phyloP scores from a whole-genome alignment of 106 monocot species.

The Hemerocallis citrina region DNA sequence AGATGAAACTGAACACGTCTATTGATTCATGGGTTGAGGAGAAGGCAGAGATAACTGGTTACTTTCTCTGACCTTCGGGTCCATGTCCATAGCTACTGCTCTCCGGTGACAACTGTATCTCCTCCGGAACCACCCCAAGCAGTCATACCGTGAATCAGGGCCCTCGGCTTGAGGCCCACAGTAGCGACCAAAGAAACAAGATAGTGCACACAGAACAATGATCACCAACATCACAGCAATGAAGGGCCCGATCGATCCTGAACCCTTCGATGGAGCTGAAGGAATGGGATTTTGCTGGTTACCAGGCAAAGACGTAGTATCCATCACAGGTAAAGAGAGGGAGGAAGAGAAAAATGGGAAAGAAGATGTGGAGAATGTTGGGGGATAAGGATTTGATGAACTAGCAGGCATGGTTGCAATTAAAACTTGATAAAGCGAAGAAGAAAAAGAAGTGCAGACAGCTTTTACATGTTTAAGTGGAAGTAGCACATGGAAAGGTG shows the following conservation, averaged over 20 bases:
- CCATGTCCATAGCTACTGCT: not conserved
- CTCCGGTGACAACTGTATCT: not conserved
- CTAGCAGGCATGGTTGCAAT: not conserved
- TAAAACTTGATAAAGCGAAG: not conserved
- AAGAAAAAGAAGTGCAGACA: not conserved
- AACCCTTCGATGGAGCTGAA: not conserved
- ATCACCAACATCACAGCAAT: slow-evolving; percentile 30
- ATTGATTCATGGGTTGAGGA: not conserved
- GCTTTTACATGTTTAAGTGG: slow-evolving; percentile 6
- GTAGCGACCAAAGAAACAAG: not conserved
- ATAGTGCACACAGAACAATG: slow-evolving; percentile 10
- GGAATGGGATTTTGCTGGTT: not conserved
- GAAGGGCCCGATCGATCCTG: slow-evolving; percentile 23
- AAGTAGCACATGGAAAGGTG: slow-evolving; percentile 3
- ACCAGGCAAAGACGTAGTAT: not conserved
- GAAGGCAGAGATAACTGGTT: not conserved
- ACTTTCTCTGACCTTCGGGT: not conserved
- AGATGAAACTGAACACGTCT: not conserved
- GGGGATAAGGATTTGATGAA: no score
- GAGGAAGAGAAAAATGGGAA: not conserved
- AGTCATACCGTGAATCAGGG: not conserved
- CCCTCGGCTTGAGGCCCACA: not conserved
- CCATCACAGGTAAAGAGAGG: not conserved
- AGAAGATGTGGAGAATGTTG: not conserved
- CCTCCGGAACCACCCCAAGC: slow-evolving; percentile 1